Conservation (phyloP, 345 rosid species). For the Boechera divaricarpa region DNA sequence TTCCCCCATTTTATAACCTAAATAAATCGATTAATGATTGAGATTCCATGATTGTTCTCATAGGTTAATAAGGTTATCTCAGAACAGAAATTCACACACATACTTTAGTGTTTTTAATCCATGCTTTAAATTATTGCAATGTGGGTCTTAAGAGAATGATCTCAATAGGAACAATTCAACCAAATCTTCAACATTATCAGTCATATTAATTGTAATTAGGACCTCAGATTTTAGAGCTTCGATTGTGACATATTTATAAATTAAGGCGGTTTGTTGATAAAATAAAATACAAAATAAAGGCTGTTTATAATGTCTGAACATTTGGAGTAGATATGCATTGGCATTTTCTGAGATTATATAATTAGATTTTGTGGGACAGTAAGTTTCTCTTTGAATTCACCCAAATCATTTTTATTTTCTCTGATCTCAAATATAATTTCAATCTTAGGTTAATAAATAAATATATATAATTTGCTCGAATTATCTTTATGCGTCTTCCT, state of each 20-base stretch:
- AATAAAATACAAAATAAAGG: background rate
- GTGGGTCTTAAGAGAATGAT: conserved; percentile 23
- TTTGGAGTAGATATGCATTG: conserved; percentile 12
- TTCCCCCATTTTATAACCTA: conserved; percentile 33
- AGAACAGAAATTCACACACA: conserved; percentile 20
- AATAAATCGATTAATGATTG: conserved; percentile 38
- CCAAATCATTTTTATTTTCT: background rate
- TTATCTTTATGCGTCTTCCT: conserved; percentile 29
- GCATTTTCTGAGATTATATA: conserved; percentile 22
- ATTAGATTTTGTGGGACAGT: conserved; percentile 17
- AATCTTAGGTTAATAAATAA: conserved; percentile 7
- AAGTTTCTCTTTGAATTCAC: conserved; percentile 27
- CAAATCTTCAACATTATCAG: conserved; percentile 4
- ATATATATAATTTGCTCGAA: conserved; percentile 2
- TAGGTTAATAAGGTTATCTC: conserved; percentile 43
- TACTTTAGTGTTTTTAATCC: background rate
- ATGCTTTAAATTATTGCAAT: conserved; percentile 9
- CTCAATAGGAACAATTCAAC: conserved; percentile 14
- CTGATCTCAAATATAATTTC: background rate
- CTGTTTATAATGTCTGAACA: conserved; percentile 10
- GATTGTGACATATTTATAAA: conserved; percentile 27
- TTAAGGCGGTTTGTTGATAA: background rate
- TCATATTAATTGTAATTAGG: background rate
- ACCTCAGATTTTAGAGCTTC: conserved; percentile 33
- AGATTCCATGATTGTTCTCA: conserved; percentile 38